These are phyloP conservation scores for Podospora comata DNA, from an alignment of 495 filamentous ascomycete species.

Conservation along the genomic window DNA sequence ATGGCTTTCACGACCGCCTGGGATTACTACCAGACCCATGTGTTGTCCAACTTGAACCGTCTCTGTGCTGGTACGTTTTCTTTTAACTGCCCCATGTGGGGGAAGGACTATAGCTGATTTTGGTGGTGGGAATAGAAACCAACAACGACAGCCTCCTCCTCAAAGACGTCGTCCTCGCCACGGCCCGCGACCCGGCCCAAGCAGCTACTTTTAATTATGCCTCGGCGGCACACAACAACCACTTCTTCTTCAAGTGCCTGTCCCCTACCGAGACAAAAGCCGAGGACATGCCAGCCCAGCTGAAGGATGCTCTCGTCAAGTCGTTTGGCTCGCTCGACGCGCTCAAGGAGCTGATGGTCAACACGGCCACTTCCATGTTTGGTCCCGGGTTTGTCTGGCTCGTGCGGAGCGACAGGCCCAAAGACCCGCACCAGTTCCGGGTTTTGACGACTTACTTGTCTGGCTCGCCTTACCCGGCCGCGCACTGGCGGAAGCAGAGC, in stretches of 20 bases:
- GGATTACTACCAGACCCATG: conserved; percentile 71
- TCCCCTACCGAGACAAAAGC: conserved; percentile 37
- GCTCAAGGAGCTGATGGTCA: conserved; percentile 71
- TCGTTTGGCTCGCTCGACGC: conserved; percentile 80
- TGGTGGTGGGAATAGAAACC: conserved; percentile 40
- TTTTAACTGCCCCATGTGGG: neutral
- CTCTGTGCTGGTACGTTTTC: conserved; percentile 63
- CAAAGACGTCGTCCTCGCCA: conserved; percentile 67
- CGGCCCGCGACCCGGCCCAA: conserved; percentile 70
- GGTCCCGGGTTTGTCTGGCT: conserved; percentile 97
- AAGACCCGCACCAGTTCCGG: conserved; percentile 49
- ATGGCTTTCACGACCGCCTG: conserved; percentile 71
- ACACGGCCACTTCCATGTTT: conserved; percentile 87
- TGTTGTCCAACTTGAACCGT: conserved; percentile 71
- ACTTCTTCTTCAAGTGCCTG: conserved; percentile 79
- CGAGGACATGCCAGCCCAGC: conserved; percentile 29
- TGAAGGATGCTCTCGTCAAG: conserved; percentile 46
- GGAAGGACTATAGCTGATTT: neutral
- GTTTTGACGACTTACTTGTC: conserved; percentile 89
- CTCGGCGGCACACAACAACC: conserved; percentile 94
- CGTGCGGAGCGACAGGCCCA: conserved; percentile 48
- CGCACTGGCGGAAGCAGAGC: conserved; percentile 75
- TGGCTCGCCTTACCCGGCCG: conserved; percentile 80
- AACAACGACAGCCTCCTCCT: conserved; percentile 49
- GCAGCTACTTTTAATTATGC: conserved; percentile 91